Evolutionary conservation across 352 stramenopile species (phyloP).

Genomic region (Halophytophthora batemanensis): DNA sequence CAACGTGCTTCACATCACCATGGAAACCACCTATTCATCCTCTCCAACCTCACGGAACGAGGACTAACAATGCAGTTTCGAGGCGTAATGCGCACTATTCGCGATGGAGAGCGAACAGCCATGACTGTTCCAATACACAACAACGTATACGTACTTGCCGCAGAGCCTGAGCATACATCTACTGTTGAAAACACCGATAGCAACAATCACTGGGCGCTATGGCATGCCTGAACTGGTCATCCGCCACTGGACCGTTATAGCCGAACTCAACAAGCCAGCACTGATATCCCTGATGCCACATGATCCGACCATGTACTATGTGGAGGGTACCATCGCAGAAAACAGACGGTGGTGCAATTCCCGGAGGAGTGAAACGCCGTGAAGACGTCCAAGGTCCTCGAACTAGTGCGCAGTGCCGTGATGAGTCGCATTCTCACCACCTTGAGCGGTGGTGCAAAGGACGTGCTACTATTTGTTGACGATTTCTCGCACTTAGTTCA

Average conservation of each 20-base stretch:
- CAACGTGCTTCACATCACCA: no score
- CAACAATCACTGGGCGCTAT: slow-evolving; percentile 20
- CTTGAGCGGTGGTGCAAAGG: slow-evolving; percentile 1
- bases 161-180: slow-evolving; percentile 8
- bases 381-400: slow-evolving; percentile 4
- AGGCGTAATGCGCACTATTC: no score
- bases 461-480: slow-evolving; percentile 6
- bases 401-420: slow-evolving; percentile 10
- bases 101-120: no score
- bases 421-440: slow-evolving; percentile 6
- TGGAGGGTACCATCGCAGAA: slow-evolving; percentile 11
- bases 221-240: slow-evolving; percentile 18
- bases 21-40: no score
- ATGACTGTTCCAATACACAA: no score
- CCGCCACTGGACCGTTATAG: background rate
- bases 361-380: background rate
- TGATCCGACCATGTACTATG: slow-evolving; percentile 2
- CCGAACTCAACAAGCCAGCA: slow-evolving; percentile 7
- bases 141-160: slow-evolving; percentile 15
- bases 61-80: no score
- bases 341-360: slow-evolving; percentile 9
- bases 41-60: no score
- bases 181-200: slow-evolving; percentile 10
- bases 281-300: background rate
- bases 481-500: slow-evolving; percentile 8